These are phyloP conservation scores for Penicillium egyptiacum DNA, from an alignment of 495 filamentous ascomycete genomes.

Conservation along the genomic window DNA sequence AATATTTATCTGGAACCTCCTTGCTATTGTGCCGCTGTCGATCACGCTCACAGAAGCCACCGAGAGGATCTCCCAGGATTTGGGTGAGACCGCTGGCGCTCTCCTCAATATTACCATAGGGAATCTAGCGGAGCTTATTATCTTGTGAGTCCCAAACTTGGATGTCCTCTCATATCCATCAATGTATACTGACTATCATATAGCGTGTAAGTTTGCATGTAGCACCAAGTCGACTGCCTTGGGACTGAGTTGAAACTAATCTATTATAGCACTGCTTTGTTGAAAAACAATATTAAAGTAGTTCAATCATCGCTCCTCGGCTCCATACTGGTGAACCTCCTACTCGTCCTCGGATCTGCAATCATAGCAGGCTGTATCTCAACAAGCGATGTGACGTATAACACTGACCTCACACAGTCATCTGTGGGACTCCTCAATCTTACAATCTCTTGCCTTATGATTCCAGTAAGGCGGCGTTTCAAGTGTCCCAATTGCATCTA, in stretches of 20 bases:
- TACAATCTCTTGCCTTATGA: constrained; percentile 26
- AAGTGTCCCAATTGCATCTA: not conserved
- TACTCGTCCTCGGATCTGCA: constrained; percentile 25
- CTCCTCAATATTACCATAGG: constrained; percentile 27
- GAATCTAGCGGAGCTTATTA: constrained; percentile 27
- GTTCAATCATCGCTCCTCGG: constrained; percentile 28
- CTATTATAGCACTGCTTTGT: constrained; percentile 19
- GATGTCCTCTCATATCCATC: not conserved
- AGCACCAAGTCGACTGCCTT: not conserved
- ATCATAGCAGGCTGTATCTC: constrained; percentile 22
- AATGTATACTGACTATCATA: constrained; percentile 2
- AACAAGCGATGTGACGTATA: constrained; percentile 18
- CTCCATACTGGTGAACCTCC: constrained; percentile 23
- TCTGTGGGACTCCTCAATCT: constrained; percentile 25
- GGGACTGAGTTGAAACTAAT: constrained; percentile 3
- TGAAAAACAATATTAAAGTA: constrained; percentile 19
- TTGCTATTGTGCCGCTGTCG: constrained; percentile 28
- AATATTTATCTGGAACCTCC: constrained; percentile 28
- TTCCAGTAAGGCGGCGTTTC: constrained; percentile 22
- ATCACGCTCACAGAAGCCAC: constrained; percentile 27
- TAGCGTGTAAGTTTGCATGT: not conserved
- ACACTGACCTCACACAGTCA: constrained; percentile 23
- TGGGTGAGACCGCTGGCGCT: constrained; percentile 27
- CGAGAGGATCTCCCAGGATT: constrained; percentile 19
- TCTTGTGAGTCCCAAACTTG: constrained; percentile 18